Evolutionary conservation across 148 eudicot species (phyloP).

Genomic region (Arbutus unedo): DNA sequence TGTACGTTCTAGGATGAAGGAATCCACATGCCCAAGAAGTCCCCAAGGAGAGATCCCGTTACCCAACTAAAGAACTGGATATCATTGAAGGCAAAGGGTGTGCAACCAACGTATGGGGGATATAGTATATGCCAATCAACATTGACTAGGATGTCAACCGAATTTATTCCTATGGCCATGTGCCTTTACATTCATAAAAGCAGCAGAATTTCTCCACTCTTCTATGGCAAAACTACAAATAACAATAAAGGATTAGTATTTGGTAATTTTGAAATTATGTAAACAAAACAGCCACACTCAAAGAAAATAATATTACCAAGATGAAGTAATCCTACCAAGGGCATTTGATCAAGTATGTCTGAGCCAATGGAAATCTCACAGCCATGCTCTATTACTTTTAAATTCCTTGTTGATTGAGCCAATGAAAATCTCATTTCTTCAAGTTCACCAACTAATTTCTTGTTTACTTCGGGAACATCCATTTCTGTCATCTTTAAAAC

Average conservation of each 20-base stretch:
- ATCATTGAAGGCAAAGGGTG: background rate
- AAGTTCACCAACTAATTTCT: constrained; percentile 49
- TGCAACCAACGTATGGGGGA: background rate
- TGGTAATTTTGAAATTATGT: background rate
- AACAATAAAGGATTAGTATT: background rate
- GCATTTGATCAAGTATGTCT: constrained; percentile 58
- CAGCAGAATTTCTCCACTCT: background rate
- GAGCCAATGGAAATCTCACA: constrained; percentile 32
- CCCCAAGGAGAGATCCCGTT: background rate
- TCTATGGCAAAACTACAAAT: background rate
- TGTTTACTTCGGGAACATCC: constrained; percentile 69
- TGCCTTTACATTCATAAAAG: too few relatives aligned
- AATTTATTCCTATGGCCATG: too few relatives aligned
- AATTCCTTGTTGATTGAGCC: constrained; percentile 53
- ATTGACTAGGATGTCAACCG: background rate
- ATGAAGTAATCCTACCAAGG: constrained; percentile 41
- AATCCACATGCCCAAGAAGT: background rate
- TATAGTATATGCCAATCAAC: background rate
- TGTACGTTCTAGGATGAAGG: background rate
- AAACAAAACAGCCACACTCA: background rate
- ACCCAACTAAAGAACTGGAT: background rate
- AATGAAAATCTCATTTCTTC: constrained; percentile 73
- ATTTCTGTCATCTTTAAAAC: constrained; percentile 33
- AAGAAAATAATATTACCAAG: constrained; percentile 8
- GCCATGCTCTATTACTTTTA: background rate